phyloP scores from a whole-genome alignment of 345 rosid genomes.

The Brassica rapa region DNA sequence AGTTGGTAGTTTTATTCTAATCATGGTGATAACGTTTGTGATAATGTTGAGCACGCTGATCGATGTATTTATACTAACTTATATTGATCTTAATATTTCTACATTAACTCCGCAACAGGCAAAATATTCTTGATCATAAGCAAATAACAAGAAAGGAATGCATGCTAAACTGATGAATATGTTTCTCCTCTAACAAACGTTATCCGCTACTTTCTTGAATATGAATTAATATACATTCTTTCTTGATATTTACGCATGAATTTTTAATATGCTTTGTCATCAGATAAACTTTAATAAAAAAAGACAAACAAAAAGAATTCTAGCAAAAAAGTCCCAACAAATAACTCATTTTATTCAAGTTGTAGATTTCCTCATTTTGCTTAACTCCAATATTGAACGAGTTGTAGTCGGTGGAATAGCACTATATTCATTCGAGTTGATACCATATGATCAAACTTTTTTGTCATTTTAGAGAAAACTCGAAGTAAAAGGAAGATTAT shows the following conservation, averaged over 20 bases:
- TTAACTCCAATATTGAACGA: neutral
- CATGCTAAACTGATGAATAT: neutral
- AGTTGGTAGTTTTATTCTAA: neutral
- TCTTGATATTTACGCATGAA: no score
- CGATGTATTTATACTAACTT: neutral
- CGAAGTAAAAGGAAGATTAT: neutral
- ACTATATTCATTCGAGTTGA: no score
- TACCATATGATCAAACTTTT: neutral
- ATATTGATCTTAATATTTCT: no score
- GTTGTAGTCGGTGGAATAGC: neutral
- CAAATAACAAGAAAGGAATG: neutral
- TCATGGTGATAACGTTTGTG: neutral
- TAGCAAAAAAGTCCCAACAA: no score
- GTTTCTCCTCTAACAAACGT: neutral
- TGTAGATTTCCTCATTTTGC: no score
- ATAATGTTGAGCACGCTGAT: neutral
- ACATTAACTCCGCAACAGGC: no score
- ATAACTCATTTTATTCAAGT: no score
- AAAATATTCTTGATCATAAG: neutral
- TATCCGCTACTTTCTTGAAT: neutral
- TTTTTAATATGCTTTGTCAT: no score
- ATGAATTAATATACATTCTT: neutral
- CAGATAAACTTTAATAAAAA: no score
- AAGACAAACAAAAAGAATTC: no score
- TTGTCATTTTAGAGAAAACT: neutral